phyloP scores from a whole-genome alignment of 106 monocot species.

The Allium cepa region DNA sequence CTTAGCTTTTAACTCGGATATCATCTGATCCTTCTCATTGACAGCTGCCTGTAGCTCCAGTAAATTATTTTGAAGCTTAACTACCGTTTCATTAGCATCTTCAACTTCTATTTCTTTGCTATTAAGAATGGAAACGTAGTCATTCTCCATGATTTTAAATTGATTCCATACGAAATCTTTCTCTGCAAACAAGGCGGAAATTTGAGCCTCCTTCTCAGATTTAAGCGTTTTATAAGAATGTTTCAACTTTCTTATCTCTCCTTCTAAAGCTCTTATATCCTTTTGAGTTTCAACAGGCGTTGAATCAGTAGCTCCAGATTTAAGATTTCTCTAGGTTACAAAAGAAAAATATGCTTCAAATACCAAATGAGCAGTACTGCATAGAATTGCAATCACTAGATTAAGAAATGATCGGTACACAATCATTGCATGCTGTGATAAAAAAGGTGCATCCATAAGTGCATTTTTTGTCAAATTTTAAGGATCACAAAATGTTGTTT shows the following conservation, averaged over 20 bases:
- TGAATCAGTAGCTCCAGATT: background rate
- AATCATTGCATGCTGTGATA: no score
- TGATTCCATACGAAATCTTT: conserved; percentile 91
- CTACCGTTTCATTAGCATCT: conserved; percentile 41
- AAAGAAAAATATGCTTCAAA: no score
- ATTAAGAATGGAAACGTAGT: conserved; percentile 28
- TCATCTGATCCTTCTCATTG: conserved; percentile 35
- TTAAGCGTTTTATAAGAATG: conserved; percentile 30
- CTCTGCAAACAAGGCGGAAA: conserved; percentile 61
- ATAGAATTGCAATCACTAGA: no score
- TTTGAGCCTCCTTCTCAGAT: conserved; percentile 45
- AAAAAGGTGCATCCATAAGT: no score
- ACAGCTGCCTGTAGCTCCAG: conserved; percentile 22
- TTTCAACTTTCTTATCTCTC: conserved; percentile 49
- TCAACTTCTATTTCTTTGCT: conserved; percentile 36
- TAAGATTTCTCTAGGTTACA: no score
- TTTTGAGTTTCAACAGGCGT: conserved; percentile 5
- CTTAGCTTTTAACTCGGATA: conserved; percentile 30
- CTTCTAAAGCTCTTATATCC: conserved; percentile 7
- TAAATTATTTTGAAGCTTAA: conserved; percentile 39
- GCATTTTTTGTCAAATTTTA: no score
- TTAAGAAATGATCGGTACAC: no score
- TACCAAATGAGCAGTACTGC: no score
- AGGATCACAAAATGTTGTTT: no score
- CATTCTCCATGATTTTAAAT: conserved; percentile 60